These are phyloP conservation scores for Chytridium lagenaria DNA, from an alignment of 371 early-diverging fungal genomes.

Conservation along the genomic window DNA sequence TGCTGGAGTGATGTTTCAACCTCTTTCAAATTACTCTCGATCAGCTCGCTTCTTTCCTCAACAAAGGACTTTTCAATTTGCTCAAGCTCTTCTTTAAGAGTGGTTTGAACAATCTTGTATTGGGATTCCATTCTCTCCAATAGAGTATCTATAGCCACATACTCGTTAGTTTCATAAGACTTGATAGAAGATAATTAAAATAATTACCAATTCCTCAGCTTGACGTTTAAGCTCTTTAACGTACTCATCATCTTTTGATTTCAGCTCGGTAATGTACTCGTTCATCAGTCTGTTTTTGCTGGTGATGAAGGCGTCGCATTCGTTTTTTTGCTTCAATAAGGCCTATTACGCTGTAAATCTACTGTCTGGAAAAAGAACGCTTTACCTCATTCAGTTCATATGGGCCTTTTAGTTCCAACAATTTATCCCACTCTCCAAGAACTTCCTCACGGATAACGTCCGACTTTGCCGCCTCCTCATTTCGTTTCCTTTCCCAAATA, in stretches of 20 bases:
- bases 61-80: slow-evolving; percentile 59
- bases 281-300: slow-evolving; percentile 52
- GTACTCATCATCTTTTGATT: slow-evolving; percentile 61
- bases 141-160: slow-evolving; percentile 43
- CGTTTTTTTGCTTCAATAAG: slow-evolving; percentile 47
- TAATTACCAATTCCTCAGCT: slow-evolving; percentile 58
- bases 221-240: slow-evolving; percentile 62
- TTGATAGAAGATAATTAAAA: not conserved
- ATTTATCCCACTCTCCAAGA: slow-evolving; percentile 35
- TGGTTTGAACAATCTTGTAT: slow-evolving; percentile 48
- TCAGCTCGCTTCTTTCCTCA: slow-evolving; percentile 56
- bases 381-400: slow-evolving; percentile 54
- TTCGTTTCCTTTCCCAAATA: slow-evolving; percentile 41
- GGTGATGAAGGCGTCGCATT: slow-evolving; percentile 47
- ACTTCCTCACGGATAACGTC: slow-evolving; percentile 19
- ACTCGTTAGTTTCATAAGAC: not conserved
- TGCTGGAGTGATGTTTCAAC: slow-evolving; percentile 46
- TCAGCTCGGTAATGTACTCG: slow-evolving; percentile 58
- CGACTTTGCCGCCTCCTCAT: slow-evolving; percentile 36
- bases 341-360: slow-evolving; percentile 21
- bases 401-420: slow-evolving; percentile 37
- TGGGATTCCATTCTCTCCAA: slow-evolving; percentile 58
- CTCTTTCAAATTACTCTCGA: slow-evolving; percentile 51
- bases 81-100: slow-evolving; percentile 55
- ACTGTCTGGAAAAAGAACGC: not conserved